phyloP scores from a whole-genome alignment of 495 filamentous ascomycete genomes.

The Xylaria curta region DNA sequence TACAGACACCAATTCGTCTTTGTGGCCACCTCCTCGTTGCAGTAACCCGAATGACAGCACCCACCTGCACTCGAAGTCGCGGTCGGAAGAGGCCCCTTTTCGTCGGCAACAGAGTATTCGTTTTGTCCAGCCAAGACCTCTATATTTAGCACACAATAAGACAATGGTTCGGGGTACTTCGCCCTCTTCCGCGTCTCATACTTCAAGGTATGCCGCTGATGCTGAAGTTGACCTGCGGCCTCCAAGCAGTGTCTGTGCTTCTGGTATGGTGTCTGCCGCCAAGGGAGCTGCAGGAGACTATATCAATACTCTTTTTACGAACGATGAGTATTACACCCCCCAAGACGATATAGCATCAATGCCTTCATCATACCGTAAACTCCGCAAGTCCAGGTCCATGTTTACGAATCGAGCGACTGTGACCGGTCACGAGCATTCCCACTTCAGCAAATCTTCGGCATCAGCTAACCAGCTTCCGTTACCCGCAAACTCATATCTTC shows the following conservation, averaged over 20 bases:
- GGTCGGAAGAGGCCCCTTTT: conserved; percentile 30
- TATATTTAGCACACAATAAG: background rate
- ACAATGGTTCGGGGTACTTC: background rate
- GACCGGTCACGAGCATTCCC: conserved; percentile 15
- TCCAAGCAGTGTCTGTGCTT: conserved; percentile 41
- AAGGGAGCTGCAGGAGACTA: conserved; percentile 44
- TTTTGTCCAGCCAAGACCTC: conserved; percentile 51
- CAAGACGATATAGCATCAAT: conserved; percentile 68
- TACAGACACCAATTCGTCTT: conserved; percentile 30
- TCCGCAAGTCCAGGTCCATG: conserved; percentile 78
- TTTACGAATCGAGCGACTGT: conserved; percentile 59
- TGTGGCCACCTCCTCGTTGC: conserved; percentile 40
- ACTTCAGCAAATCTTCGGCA: conserved; percentile 32
- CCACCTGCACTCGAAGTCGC: background rate
- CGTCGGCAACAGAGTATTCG: conserved; percentile 60
- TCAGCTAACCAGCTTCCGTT: conserved; percentile 41
- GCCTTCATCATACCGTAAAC: conserved; percentile 76
- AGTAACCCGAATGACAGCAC: background rate
- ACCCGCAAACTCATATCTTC: background rate
- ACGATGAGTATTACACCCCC: conserved; percentile 58
- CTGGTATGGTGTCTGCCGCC: conserved; percentile 43
- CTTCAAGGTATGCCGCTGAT: background rate
- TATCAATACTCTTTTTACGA: conserved; percentile 43
- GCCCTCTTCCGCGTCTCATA: background rate
- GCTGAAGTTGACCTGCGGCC: conserved; percentile 27